These are phyloP conservation scores for Taiozyma sp. DNA, from an alignment of 1,139 yeast genomes.

Conservation along the genomic window DNA sequence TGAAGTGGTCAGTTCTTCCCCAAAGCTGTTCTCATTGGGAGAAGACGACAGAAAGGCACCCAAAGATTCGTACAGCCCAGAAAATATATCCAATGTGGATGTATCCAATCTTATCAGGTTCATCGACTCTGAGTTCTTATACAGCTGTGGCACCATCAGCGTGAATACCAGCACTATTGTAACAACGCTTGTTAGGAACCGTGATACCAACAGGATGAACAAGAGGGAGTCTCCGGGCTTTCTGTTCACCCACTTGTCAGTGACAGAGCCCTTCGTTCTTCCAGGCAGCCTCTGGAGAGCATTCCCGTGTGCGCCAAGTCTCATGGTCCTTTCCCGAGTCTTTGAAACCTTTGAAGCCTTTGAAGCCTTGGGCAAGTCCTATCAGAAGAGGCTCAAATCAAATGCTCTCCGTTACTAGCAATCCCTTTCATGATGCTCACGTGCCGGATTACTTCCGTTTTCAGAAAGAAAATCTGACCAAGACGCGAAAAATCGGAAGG, in stretches of 20 bases:
- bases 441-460: not conserved
- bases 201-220: not conserved
- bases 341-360: too few relatives aligned
- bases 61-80: slow-evolving; percentile 45
- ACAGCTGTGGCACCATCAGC: slow-evolving; percentile 29
- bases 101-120: slow-evolving; percentile 41
- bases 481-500: not conserved
- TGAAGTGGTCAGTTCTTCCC: slow-evolving; percentile 45
- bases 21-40: slow-evolving; percentile 23
- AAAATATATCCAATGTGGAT: slow-evolving; percentile 44
- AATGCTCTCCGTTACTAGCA: too few relatives aligned
- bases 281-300: not conserved
- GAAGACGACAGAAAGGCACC: slow-evolving; percentile 27
- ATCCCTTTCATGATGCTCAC: not conserved
- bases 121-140: slow-evolving; percentile 21
- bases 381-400: too few relatives aligned
- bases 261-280: not conserved
- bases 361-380: too few relatives aligned
- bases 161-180: slow-evolving; percentile 24
- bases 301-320: not conserved
- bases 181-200: not conserved
- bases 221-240: not conserved
- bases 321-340: not conserved
- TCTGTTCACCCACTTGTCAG: not conserved
- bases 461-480: not conserved